These are phyloP conservation scores for Cicer bijugum DNA, from an alignment of 306 rosid species.

Conservation along the genomic window DNA sequence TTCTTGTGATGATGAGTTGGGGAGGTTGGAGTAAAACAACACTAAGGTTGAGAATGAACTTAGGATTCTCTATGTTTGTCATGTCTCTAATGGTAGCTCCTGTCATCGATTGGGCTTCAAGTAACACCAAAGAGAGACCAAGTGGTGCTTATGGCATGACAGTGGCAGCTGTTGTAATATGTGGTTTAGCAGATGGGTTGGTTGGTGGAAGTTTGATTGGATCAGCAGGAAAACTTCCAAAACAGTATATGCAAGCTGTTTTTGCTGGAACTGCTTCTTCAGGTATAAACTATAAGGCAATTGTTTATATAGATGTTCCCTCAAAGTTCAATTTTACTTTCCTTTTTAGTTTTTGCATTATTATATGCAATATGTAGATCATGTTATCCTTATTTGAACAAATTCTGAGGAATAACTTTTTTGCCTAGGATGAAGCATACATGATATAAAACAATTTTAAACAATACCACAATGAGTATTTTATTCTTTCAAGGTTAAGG, in stretches of 20 bases:
- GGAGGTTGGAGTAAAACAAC: conserved; percentile 66
- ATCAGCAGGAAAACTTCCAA: conserved; percentile 90
- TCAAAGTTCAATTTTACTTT: conserved; percentile 39
- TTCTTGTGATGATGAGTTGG: conserved; percentile 69
- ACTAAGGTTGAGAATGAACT: conserved; percentile 62
- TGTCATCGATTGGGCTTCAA: conserved; percentile 60
- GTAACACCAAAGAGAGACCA: conserved; percentile 43
- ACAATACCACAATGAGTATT: conserved; percentile 24
- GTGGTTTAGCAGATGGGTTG: conserved; percentile 77
- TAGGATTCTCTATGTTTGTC: conserved; percentile 53
- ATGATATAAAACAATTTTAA: conserved; percentile 30
- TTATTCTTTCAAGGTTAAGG: conserved; percentile 19
- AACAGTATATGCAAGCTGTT: conserved; percentile 92
- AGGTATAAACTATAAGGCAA: conserved; percentile 53
- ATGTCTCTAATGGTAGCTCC: conserved; percentile 77
- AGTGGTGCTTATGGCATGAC: conserved; percentile 58
- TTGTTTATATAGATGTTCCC: not conserved
- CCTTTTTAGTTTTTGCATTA: not conserved
- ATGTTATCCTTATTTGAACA: conserved; percentile 33
- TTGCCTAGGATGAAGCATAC: conserved; percentile 18
- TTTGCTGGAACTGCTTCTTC: conserved; percentile 96
- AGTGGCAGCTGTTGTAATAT: conserved; percentile 48
- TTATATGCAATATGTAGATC: not conserved
- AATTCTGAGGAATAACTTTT: conserved; percentile 14
- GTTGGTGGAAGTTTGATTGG: conserved; percentile 90